Evolutionary conservation across 2,329 filamentous ascomycete genomes (phyloP).

Genomic region (Pseudogymnoascus sp.): DNA sequence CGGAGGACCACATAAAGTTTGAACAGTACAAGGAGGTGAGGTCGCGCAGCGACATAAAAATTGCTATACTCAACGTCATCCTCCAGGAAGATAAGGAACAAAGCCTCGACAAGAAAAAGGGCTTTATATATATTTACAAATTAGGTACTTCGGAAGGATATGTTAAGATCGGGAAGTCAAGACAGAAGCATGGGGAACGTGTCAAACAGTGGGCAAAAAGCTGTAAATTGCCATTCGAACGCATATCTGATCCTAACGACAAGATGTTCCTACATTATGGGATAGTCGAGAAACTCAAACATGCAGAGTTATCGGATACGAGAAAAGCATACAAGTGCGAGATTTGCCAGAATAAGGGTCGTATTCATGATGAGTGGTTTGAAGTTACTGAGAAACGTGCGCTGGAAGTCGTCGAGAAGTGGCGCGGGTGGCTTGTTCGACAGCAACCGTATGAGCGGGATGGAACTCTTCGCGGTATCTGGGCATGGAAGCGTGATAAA

Average conservation of each 20-base stretch:
- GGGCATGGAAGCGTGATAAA: not conserved
- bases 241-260: slow-evolving; percentile 7
- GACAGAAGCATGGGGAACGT: not conserved
- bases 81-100: not conserved
- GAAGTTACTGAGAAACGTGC: slow-evolving; percentile 5
- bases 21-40: not conserved
- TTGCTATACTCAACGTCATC: not conserved
- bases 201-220: not conserved
- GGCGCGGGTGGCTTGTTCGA: slow-evolving; percentile 11
- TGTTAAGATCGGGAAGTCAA: slow-evolving; percentile 13
- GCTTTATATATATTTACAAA: slow-evolving; percentile 12
- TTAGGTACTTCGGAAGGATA: not conserved
- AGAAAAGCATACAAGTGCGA: slow-evolving; percentile 8
- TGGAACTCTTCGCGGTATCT: not conserved
- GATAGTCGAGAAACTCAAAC: slow-evolving; percentile 10
- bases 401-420: slow-evolving; percentile 10
- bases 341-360: not conserved
- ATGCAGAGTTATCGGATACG: slow-evolving; percentile 5
- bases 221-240: slow-evolving; percentile 8
- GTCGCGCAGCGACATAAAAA: not conserved
- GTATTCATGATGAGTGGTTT: slow-evolving; percentile 10
- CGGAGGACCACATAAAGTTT: not conserved
- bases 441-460: not conserved
- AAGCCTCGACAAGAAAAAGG: not conserved
- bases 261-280: slow-evolving; percentile 7